Conservation (phyloP, 352 stramenopile genomes). For the Globisporangium spinosum region DNA sequence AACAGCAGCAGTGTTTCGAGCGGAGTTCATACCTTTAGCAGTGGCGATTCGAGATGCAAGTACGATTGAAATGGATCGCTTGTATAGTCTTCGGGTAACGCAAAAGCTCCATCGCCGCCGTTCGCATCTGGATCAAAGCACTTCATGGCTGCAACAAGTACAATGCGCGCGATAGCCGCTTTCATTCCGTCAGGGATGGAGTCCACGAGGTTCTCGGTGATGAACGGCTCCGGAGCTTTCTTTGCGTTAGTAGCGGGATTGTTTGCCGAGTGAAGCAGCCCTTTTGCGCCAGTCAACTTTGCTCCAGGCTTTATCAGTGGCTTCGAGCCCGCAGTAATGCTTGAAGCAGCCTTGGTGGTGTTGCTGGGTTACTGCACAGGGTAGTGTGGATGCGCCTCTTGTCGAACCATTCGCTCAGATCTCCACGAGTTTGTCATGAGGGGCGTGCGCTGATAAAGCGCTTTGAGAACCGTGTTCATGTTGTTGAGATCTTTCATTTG, state of each 20-base stretch:
- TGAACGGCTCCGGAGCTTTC: conserved; percentile 14
- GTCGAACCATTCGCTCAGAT: conserved; percentile 31
- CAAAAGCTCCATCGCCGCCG: conserved; percentile 33
- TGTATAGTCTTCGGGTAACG: conserved; percentile 27
- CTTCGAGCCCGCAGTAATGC: neutral
- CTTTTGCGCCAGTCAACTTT: neutral
- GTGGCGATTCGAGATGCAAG: conserved; percentile 22
- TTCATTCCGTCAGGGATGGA: conserved; percentile 56
- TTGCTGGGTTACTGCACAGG: neutral
- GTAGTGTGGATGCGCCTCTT: conserved; percentile 10
- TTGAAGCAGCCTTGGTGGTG: neutral
- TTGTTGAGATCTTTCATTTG: conserved; percentile 43
- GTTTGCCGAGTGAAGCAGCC: neutral
- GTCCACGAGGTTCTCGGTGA: conserved; percentile 46
- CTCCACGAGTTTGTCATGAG: conserved; percentile 59
- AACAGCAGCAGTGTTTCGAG: neutral
- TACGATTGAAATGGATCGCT: conserved; percentile 45
- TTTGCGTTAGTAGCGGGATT: neutral
- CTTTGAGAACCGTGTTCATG: conserved; percentile 31
- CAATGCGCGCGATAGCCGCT: conserved; percentile 35
- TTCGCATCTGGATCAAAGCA: conserved; percentile 39
- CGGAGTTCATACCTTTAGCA: conserved; percentile 38
- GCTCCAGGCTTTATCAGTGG: neutral
- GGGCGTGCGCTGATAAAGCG: conserved; percentile 38
- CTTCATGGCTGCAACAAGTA: conserved; percentile 44